phyloP scores from a whole-genome alignment of 139 green algal species.

The Pycnococcus provasolii region DNA sequence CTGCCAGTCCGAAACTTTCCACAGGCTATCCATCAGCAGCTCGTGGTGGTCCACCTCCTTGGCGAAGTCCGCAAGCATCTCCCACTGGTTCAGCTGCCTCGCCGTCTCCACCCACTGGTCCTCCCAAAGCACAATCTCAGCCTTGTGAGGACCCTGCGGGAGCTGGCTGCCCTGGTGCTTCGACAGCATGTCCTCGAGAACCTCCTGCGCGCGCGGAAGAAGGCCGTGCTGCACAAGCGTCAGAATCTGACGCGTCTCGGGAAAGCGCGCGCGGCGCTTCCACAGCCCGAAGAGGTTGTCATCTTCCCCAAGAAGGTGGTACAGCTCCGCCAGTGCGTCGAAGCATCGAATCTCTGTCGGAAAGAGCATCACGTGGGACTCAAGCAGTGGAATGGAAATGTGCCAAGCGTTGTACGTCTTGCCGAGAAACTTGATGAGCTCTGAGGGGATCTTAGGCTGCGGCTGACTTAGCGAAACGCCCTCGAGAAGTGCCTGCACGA shows the following conservation, averaged over 20 bases:
- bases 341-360: conserved; percentile 83
- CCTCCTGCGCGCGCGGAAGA: conserved; percentile 56
- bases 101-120: conserved; percentile 70
- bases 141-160: conserved; percentile 32
- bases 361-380: conserved; percentile 90
- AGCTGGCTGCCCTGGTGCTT: conserved; percentile 11
- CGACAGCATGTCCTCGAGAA: conserved; percentile 35
- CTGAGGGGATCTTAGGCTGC: conserved; percentile 93
- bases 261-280: conserved; percentile 28
- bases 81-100: conserved; percentile 85
- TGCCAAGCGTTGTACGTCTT: conserved; percentile 94
- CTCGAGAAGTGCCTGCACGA: conserved; percentile 80
- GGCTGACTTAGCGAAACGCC: conserved; percentile 84
- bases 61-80: conserved; percentile 70
- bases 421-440: conserved; percentile 97
- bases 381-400: conserved; percentile 86
- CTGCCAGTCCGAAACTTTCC: conserved; percentile 69
- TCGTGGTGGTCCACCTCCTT: conserved; percentile 50
- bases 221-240: conserved; percentile 76
- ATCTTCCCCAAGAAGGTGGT: conserved; percentile 64
- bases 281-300: conserved; percentile 86
- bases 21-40: conserved; percentile 65
- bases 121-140: conserved; percentile 67
- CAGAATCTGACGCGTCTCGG: conserved; percentile 6
- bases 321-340: conserved; percentile 75